Base-by-base conservation (phyloP, 148 eudicot species). In the Oxyria digyna region DNA sequence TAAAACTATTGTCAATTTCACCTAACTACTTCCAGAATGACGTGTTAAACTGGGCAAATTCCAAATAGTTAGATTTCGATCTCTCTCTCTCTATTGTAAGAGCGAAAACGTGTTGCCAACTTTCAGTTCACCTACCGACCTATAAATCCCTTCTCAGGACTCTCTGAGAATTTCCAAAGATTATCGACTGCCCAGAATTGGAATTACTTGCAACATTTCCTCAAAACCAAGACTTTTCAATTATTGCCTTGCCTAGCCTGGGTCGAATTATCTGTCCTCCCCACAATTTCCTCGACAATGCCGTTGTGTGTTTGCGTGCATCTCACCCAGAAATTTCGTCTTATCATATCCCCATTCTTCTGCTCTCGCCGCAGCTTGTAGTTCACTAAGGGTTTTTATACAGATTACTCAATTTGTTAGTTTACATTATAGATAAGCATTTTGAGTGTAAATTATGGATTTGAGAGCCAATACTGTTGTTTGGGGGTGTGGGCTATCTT, bases 391-490 rank as follows among this genome's bases (percentile, higher is more conserved):
- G 15, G 41, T 7, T 38, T 6, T 10, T 24, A n/a, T 62, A 29
- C 5, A 32, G 18, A 63, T 37, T 20, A 6, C n/a, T 32, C 24
- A 1, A 15, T 17, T 29, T 59, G 6, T 17, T 38, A 4, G 8
- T 5, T 38, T 38, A 38, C 29, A 21, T 27, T 21, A 4, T 3
- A 26, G n/a, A 62, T 27, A 17, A 62, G 20, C 17, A 62, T n/a
- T 26, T 33, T 32, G 69, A 23, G 46, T 69, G 42, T 18, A 23
- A 69, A 68, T 26, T 72, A 84, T 84, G 87, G 83, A 75, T 62
- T 41, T 84, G 72, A 81, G 75, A 59, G 70, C 71, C 67, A 82
- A 73, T 69, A 43, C 77, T 15, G 20, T 81, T 24, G 76, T 73
- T 24, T 72, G 72, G 42, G 79, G 79, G 37, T 33, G 77, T 74